phyloP scores from a whole-genome alignment of 2,329 filamentous ascomycete species.

The Parastagonospora avenae region DNA sequence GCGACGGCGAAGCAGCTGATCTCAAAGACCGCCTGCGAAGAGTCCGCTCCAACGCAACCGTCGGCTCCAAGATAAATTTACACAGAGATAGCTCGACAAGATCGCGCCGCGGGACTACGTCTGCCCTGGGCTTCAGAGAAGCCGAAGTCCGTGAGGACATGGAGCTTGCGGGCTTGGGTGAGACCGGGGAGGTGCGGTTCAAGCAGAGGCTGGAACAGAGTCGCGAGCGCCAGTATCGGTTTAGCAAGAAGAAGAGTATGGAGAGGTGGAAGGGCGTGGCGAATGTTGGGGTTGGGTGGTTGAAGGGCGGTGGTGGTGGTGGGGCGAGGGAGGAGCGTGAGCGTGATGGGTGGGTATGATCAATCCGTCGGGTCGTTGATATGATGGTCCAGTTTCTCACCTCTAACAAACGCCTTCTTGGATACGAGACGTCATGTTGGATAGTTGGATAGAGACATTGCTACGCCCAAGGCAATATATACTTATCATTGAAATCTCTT shows the following conservation, averaged over 20 bases:
- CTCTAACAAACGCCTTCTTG: too few relatives aligned
- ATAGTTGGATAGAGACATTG: too few relatives aligned
- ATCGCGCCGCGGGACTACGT: slow-evolving; percentile 29
- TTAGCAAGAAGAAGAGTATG: slow-evolving; percentile 41
- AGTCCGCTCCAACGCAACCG: slow-evolving; percentile 40
- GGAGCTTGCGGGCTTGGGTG: slow-evolving; percentile 35
- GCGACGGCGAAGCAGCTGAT: slow-evolving; percentile 36
- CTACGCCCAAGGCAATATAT: too few relatives aligned
- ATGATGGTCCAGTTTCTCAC: too few relatives aligned
- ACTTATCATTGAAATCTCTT: too few relatives aligned
- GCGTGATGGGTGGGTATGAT: slow-evolving; percentile 34
- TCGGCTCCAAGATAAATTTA: slow-evolving; percentile 26
- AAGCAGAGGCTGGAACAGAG: slow-evolving; percentile 39
- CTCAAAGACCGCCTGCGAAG: slow-evolving; percentile 35
- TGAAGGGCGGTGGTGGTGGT: slow-evolving; percentile 33
- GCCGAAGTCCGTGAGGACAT: slow-evolving; percentile 45
- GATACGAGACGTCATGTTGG: too few relatives aligned
- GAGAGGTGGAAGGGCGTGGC: slow-evolving; percentile 43
- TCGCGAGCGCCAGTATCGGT: slow-evolving; percentile 38
- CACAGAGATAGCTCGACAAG: slow-evolving; percentile 26
- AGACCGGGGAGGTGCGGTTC: slow-evolving; percentile 31
- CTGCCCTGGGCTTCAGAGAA: slow-evolving; percentile 43
- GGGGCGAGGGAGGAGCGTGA: slow-evolving; percentile 34
- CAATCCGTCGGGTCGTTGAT: too few relatives aligned
- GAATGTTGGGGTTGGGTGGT: slow-evolving; percentile 41